These are phyloP conservation scores for Daldinia loculata DNA, from an alignment of 495 filamentous ascomycete species.

Conservation along the genomic window DNA sequence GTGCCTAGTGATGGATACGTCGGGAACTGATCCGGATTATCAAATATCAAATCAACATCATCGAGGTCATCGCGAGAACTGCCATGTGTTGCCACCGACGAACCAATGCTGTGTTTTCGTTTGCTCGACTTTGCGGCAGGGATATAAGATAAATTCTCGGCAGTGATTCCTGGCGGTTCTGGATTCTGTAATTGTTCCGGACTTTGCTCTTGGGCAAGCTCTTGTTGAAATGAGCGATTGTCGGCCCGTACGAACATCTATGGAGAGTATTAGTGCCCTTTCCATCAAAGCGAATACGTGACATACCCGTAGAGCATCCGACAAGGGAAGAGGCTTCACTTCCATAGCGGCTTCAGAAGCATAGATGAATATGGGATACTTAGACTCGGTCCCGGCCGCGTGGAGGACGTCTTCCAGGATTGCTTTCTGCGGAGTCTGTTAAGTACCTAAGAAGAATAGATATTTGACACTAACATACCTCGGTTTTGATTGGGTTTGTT, in stretches of 20 bases:
- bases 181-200: constrained; percentile 17
- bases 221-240: constrained; percentile 55
- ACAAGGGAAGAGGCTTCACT: constrained; percentile 45
- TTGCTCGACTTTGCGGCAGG: constrained; percentile 2
- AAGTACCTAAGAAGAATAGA: constrained; percentile 3
- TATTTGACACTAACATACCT: constrained; percentile 40
- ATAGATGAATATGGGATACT: constrained; percentile 53
- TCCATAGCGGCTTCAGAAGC: constrained; percentile 53
- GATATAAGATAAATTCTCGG: constrained; percentile 26
- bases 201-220: constrained; percentile 47
- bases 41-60: constrained; percentile 37
- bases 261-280: not conserved
- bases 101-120: constrained; percentile 39
- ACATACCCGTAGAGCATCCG: constrained; percentile 49
- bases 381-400: constrained; percentile 46
- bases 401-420: constrained; percentile 46
- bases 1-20: constrained; percentile 35
- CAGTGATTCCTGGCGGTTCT: constrained; percentile 16
- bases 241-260: constrained; percentile 55
- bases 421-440: constrained; percentile 38
- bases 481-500: constrained; percentile 44
- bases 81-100: constrained; percentile 42
- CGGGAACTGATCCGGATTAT: constrained; percentile 38
- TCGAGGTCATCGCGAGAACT: constrained; percentile 37
- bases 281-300: not conserved